Conservation (phyloP, 179 eudicot species). For the Gypsophila paniculata region DNA sequence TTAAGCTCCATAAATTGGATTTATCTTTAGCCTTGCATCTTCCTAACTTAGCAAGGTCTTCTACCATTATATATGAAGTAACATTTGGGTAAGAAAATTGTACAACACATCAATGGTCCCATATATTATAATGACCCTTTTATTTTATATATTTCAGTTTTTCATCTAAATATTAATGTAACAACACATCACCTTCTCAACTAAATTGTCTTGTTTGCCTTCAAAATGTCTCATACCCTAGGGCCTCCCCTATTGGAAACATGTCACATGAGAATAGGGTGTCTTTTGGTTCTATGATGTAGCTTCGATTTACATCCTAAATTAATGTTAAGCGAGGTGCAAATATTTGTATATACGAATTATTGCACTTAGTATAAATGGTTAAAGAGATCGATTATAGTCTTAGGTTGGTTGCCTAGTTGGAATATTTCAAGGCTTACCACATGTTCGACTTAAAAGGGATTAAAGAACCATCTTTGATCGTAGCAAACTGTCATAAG, state of each 20-base stretch:
- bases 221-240: background rate
- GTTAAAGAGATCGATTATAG: too few relatives aligned
- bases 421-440: too few relatives aligned
- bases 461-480: too few relatives aligned
- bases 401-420: too few relatives aligned
- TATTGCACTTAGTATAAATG: too few relatives aligned
- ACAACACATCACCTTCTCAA: conserved; percentile 17
- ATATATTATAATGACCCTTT: background rate
- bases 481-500: too few relatives aligned
- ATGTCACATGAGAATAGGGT: conserved; percentile 1
- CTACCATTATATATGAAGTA: conserved; percentile 6
- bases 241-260: background rate
- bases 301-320: background rate
- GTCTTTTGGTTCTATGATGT: background rate
- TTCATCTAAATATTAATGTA: background rate
- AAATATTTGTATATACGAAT: too few relatives aligned
- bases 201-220: conserved; percentile 3
- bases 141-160: background rate
- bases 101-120: conserved; percentile 16
- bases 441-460: too few relatives aligned
- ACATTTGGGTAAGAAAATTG: background rate
- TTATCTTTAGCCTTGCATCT: conserved; percentile 15
- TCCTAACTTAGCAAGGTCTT: conserved; percentile 15
- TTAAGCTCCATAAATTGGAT: conserved; percentile 1
- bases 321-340: background rate